phyloP scores from a whole-genome alignment of 1,284 basidiomycete genomes.

The Naganishia sp. region DNA sequence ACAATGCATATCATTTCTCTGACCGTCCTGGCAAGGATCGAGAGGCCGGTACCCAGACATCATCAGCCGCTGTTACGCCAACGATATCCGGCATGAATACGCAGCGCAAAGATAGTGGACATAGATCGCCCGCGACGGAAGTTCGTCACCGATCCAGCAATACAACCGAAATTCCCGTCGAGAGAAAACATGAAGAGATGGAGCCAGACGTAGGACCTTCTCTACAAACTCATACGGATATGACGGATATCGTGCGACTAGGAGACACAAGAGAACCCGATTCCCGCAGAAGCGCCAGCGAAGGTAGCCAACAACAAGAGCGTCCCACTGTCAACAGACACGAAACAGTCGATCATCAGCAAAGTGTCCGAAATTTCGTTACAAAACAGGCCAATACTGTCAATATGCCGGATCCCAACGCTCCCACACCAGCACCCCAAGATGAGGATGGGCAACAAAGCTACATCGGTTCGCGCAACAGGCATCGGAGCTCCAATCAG shows the following conservation, averaged over 20 bases:
- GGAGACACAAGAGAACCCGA: neutral
- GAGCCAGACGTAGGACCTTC: constrained; percentile 31
- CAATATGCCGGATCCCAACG: constrained; percentile 36
- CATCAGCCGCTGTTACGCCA: neutral
- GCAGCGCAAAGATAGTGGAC: neutral
- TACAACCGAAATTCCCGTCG: neutral
- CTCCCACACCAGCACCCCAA: constrained; percentile 5
- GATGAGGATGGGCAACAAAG: neutral
- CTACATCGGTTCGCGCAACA: neutral
- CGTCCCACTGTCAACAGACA: constrained; percentile 18
- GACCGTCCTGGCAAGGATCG: constrained; percentile 26
- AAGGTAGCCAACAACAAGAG: neutral
- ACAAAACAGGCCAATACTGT: constrained; percentile 43
- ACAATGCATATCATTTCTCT: constrained; percentile 19
- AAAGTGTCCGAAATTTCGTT: constrained; percentile 44
- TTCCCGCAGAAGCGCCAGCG: neutral
- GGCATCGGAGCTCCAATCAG: constrained; percentile 2
- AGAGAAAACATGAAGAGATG: neutral
- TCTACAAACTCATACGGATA: constrained; percentile 13
- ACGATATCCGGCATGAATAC: neutral
- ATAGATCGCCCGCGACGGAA: neutral
- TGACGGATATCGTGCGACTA: constrained; percentile 25
- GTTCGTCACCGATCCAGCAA: too few species aligned
- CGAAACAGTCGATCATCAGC: constrained; percentile 29
- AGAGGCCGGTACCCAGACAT: neutral